phyloP scores from a whole-genome alignment of 176 grass and related monocot genomes.

The Avena sativa region DNA sequence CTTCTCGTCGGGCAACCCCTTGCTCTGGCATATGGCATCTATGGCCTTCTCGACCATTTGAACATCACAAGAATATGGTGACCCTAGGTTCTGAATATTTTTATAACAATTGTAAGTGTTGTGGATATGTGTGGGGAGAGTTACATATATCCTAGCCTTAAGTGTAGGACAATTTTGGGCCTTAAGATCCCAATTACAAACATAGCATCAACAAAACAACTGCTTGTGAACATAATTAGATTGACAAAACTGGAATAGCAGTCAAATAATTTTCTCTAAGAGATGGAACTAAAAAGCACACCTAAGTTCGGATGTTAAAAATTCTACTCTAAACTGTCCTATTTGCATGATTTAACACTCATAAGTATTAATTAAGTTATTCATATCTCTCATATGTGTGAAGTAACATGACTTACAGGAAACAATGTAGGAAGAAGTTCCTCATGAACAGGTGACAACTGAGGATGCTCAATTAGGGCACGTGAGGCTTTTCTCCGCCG shows the following conservation, averaged over 20 bases:
- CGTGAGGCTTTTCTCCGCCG: constrained; percentile 48
- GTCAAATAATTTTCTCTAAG: background rate
- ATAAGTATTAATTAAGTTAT: background rate
- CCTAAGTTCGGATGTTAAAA: background rate
- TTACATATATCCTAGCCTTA: constrained; percentile 5
- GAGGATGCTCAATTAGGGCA: constrained; percentile 68
- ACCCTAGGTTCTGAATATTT: constrained; percentile 33
- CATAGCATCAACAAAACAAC: background rate
- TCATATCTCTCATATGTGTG: background rate
- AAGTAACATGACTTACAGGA: constrained; percentile 54
- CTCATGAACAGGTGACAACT: constrained; percentile 72
- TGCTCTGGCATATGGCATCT: constrained; percentile 64
- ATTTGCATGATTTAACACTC: background rate
- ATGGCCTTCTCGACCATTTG: constrained; percentile 88
- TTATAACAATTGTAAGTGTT: background rate
- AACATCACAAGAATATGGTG: constrained; percentile 75
- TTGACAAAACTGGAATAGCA: no score
- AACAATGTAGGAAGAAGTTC: constrained; percentile 29
- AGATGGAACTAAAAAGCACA: constrained; percentile 18
- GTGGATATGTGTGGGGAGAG: background rate
- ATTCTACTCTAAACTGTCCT: background rate
- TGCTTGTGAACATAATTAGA: background rate
- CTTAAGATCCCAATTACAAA: background rate
- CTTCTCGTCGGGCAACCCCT: constrained; percentile 65
- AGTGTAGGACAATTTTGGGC: background rate